Conservation (phyloP, 495 filamentous ascomycete genomes). For the Terfezia boudieri region DNA sequence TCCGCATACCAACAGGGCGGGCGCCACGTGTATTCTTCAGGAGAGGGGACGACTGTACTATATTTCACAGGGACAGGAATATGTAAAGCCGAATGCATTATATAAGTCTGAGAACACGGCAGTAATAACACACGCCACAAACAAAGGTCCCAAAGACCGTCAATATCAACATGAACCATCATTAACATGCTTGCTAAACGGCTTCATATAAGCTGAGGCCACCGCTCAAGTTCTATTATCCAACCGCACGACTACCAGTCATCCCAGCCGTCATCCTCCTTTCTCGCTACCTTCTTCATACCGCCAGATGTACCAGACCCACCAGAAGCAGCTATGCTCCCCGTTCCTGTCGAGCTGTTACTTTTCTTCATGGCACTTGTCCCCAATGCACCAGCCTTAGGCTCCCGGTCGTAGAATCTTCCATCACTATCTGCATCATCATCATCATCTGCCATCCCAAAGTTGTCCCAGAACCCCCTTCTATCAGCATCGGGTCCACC, state of each 20-base stretch:
- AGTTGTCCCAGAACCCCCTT: slow-evolving; percentile 80
- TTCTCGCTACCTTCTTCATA: slow-evolving; percentile 11
- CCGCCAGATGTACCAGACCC: slow-evolving; percentile 1
- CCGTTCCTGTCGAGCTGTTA: neutral
- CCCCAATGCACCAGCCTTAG: slow-evolving; percentile 21
- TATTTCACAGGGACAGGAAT: neutral
- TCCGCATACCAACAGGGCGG: neutral
- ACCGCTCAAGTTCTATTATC: neutral
- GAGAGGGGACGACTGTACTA: too few relatives aligned
- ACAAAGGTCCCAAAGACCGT: neutral
- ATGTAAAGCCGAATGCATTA: neutral
- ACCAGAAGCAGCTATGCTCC: neutral
- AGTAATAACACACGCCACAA: neutral
- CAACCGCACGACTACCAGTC: neutral
- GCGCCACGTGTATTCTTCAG: neutral
- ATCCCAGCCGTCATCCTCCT: slow-evolving; percentile 21
- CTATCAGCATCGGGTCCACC: slow-evolving; percentile 41
- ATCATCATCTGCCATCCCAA: slow-evolving; percentile 32
- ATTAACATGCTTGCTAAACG: too few relatives aligned
- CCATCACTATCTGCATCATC: slow-evolving; percentile 18
- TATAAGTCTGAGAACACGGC: neutral
- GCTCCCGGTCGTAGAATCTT: neutral
- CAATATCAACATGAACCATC: neutral
- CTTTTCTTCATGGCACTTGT: slow-evolving; percentile 21
- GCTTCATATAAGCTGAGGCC: too few relatives aligned